Percentiles rank a stretch among this genome's conserved stretches.
These are phyloP conservation scores for Sporothrix schenckii DNA, from an alignment of 2,329 filamentous ascomycete genomes.

Conservation along the genomic window DNA sequence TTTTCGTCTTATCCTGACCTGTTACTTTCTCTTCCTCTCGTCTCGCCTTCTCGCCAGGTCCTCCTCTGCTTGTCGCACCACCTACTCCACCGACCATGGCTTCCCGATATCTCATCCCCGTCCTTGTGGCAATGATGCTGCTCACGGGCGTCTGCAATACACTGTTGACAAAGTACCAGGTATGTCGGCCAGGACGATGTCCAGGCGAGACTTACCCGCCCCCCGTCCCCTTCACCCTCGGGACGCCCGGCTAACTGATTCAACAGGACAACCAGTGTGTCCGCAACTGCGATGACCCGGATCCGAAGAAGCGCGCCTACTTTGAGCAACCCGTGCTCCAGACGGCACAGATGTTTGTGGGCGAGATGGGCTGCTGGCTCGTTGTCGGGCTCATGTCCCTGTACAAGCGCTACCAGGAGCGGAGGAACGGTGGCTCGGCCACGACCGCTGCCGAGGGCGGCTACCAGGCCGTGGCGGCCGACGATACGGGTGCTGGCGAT, in stretches of 20 bases:
- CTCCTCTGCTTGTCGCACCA: not conserved
- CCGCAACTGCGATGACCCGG: slow-evolving; percentile 74
- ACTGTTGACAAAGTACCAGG: slow-evolving; percentile 94
- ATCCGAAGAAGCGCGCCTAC: slow-evolving; percentile 66
- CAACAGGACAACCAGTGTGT: slow-evolving; percentile 93
- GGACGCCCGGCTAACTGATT: not conserved
- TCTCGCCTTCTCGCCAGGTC: not conserved
- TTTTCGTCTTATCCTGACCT: not conserved
- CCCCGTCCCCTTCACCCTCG: no score
- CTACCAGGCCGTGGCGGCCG: slow-evolving; percentile 66
- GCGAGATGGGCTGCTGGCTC: slow-evolving; percentile 94
- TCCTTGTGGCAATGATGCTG: slow-evolving; percentile 95
- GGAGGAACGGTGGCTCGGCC: slow-evolving; percentile 31
- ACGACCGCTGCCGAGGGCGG: slow-evolving; percentile 49
- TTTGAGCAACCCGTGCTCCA: slow-evolving; percentile 97
- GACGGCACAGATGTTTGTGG: slow-evolving; percentile 97
- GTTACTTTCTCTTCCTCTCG: not conserved
- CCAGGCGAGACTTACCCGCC: no score
- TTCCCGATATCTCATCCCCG: slow-evolving; percentile 70
- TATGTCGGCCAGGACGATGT: slow-evolving; percentile 46
- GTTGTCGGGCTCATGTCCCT: slow-evolving; percentile 73
- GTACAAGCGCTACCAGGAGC: slow-evolving; percentile 60
- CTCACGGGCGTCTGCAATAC: slow-evolving; percentile 96
- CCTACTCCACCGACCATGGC: slow-evolving; percentile 59
- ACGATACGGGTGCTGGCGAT: slow-evolving; percentile 45